Percentiles rank a stretch among this genome's conserved stretches.
phyloP scores from a whole-genome alignment of 331 rosid genomes.

The Rhamnella rubrinervis region DNA sequence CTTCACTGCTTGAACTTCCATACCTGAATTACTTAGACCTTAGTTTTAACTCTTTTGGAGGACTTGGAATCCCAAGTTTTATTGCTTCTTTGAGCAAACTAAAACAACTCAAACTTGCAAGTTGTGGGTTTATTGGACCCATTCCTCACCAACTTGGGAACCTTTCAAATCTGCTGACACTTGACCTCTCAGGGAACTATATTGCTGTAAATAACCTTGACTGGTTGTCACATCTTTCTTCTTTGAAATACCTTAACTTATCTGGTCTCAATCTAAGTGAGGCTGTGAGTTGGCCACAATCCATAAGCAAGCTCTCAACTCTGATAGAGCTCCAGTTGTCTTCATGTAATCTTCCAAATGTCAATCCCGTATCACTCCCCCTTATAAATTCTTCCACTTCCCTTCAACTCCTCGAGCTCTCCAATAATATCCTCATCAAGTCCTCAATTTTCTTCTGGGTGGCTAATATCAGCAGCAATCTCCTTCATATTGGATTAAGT shows the following conservation, averaged over 20 bases:
- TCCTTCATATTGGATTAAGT: conserved; percentile 8
- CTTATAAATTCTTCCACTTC: conserved; percentile 12
- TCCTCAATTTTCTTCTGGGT: conserved; percentile 29
- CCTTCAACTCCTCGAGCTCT: conserved; percentile 9
- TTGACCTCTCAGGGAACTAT: conserved; percentile 24
- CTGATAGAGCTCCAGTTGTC: conserved; percentile 24
- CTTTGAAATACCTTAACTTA: conserved; percentile 36
- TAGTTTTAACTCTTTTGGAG: conserved; percentile 25
- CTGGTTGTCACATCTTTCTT: conserved; percentile 40
- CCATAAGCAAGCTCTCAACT: conserved; percentile 17
- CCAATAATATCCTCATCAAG: conserved; percentile 9
- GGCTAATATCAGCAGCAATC: conserved; percentile 19
- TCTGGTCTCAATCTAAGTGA: conserved; percentile 11
- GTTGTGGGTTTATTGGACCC: conserved; percentile 6
- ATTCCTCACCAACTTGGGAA: conserved; percentile 33
- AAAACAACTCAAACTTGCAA: conserved; percentile 20
- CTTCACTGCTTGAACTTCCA: conserved; percentile 31
- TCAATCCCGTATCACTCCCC: not conserved
- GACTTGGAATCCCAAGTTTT: conserved; percentile 20
- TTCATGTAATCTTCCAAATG: conserved; percentile 19
- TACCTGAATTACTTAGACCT: conserved; percentile 26
- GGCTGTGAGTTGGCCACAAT: conserved; percentile 16
- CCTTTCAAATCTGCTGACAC: conserved; percentile 31
- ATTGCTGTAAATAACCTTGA: conserved; percentile 20
- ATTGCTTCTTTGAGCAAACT: conserved; percentile 18